Conservation (phyloP, 2,329 filamentous ascomycete genomes). For the Orbilia oligospora region DNA sequence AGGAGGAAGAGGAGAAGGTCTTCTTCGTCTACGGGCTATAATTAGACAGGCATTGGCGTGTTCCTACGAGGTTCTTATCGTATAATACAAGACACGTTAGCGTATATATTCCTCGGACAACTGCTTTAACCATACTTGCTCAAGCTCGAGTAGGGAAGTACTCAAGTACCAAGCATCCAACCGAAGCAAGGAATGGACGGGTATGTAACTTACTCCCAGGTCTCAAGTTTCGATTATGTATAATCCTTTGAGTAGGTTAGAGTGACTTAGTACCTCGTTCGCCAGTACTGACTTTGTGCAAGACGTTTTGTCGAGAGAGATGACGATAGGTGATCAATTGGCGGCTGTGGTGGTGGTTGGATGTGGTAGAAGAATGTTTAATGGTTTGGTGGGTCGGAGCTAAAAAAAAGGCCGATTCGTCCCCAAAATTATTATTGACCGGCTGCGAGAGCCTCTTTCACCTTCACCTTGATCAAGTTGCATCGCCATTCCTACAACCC, state of each 20-base stretch:
- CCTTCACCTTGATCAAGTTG: background rate
- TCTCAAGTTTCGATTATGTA: background rate
- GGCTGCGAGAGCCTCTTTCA: constrained; percentile 12
- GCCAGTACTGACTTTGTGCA: background rate
- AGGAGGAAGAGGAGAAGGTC: background rate
- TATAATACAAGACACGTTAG: constrained; percentile 39
- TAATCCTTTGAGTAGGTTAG: background rate
- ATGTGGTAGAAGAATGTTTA: background rate
- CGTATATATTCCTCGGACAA: background rate
- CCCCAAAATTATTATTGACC: constrained; percentile 5
- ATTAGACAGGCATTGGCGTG: constrained; percentile 21
- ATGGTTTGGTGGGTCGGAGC: constrained; percentile 34
- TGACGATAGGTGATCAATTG: background rate
- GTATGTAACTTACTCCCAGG: background rate
- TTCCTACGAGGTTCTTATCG: background rate
- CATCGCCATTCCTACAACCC: constrained; percentile 1
- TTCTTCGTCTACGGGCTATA: background rate
- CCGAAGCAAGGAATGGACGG: background rate
- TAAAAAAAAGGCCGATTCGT: constrained; percentile 21
- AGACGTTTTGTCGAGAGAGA: background rate
- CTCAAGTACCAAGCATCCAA: background rate
- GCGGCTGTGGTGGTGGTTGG: background rate
- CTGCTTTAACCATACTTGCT: background rate
- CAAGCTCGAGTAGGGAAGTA: constrained; percentile 6
- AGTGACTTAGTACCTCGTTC: background rate